Evolutionary conservation across 1,284 basidiomycete species (phyloP).

Genomic region (Exobasidium cylindrosporum): DNA sequence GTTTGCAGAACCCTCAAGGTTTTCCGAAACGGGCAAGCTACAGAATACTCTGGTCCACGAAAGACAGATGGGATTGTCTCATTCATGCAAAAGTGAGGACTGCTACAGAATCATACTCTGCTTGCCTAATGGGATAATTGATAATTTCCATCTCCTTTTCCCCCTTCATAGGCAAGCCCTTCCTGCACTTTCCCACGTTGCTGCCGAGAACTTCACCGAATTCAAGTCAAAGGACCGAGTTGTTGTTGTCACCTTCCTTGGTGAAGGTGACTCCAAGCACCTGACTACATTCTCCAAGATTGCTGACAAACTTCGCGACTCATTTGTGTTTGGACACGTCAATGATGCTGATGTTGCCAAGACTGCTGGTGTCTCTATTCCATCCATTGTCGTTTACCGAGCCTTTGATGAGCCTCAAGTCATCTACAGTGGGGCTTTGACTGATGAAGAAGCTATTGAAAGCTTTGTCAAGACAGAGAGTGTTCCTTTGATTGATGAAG

Average conservation of each 20-base stretch:
- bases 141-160: too few species aligned
- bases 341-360: conserved; percentile 65
- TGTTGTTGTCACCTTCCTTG: conserved; percentile 81
- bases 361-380: conserved; percentile 70
- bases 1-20: conserved; percentile 84
- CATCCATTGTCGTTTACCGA: conserved; percentile 88
- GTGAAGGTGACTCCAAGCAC: conserved; percentile 65
- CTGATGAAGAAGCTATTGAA: conserved; percentile 63
- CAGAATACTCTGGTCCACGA: conserved; percentile 74
- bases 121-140: too few species aligned
- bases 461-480: conserved; percentile 74
- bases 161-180: conserved; percentile 66
- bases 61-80: conserved; percentile 94
- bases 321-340: conserved; percentile 81
- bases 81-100: conserved; percentile 87
- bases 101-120: too few species aligned
- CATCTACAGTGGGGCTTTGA: conserved; percentile 59
- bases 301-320: conserved; percentile 84
- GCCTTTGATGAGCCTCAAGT: conserved; percentile 81
- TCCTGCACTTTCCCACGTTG: conserved; percentile 85
- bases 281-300: conserved; percentile 67
- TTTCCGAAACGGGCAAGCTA: conserved; percentile 79
- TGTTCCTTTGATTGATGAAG: conserved; percentile 85
- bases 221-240: conserved; percentile 88
- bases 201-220: conserved; percentile 71